A percentile compares a stretch with the other conserved stretches of the same genome.
Conservation (phyloP, 2,329 filamentous ascomycete genomes). For the Xylaria sp. region DNA sequence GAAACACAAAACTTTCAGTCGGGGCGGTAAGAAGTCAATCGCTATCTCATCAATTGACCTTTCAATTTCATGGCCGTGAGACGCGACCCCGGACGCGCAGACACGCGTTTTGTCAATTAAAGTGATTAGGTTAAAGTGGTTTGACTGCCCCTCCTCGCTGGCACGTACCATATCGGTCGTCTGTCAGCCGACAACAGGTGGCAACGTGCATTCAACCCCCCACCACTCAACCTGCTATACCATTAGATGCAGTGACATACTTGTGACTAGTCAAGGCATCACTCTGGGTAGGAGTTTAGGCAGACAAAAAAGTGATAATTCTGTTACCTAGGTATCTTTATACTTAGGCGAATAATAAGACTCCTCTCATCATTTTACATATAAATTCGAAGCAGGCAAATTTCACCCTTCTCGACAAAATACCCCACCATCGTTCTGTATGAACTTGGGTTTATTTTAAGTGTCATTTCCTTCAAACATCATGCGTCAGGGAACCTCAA, state of each 20-base stretch:
- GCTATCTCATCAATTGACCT: constrained; percentile 9
- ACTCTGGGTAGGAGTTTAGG: background rate
- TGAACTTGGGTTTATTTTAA: background rate
- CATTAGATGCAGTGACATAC: background rate
- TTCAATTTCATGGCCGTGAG: constrained; percentile 5
- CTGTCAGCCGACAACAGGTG: background rate
- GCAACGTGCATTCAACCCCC: background rate
- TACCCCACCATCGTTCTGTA: background rate
- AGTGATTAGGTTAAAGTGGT: too few species aligned
- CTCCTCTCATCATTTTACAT: background rate
- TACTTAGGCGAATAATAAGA: background rate
- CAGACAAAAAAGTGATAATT: constrained; percentile 16
- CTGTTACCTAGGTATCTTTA: constrained; percentile 6
- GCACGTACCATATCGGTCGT: background rate
- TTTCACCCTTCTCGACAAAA: background rate
- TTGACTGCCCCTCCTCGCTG: constrained; percentile 20
- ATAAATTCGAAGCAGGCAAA: background rate
- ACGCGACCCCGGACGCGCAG: constrained; percentile 32
- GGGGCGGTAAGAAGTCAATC: constrained; percentile 6
- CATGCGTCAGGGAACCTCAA: constrained; percentile 73
- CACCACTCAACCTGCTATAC: background rate
- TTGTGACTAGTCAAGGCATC: background rate
- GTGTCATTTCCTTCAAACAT: constrained; percentile 7
- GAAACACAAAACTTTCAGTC: background rate
- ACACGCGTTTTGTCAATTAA: constrained; percentile 38